Conservation (phyloP, 2,329 filamentous ascomycete genomes). For the Colletotrichum spaethianum region DNA sequence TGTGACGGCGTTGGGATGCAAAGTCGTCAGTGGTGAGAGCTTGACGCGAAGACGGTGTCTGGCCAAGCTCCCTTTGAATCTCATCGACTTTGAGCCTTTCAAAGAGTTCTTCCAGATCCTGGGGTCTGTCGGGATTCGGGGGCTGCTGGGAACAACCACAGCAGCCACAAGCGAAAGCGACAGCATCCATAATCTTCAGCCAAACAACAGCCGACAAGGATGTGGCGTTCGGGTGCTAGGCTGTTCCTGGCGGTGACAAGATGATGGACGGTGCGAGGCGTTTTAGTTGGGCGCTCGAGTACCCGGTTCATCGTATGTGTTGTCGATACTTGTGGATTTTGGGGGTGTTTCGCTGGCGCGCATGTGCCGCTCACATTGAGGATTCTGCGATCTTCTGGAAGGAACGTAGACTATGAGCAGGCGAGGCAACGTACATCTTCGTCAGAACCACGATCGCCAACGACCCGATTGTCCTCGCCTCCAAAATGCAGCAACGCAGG, state of each 20-base stretch:
- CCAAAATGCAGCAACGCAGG: background rate
- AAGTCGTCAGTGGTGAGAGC: conserved; percentile 19
- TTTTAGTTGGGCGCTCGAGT: conserved; percentile 6
- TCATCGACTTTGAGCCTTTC: conserved; percentile 15
- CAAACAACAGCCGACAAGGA: conserved; percentile 19
- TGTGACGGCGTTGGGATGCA: background rate
- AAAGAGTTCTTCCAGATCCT: conserved; percentile 14
- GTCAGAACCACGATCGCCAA: background rate
- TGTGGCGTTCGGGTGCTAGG: conserved; percentile 27
- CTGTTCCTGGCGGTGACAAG: conserved; percentile 28
- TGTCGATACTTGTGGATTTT: background rate
- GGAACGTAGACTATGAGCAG: background rate
- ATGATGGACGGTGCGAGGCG: conserved; percentile 24
- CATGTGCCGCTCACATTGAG: background rate
- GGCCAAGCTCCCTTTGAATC: background rate
- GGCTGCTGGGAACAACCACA: background rate
- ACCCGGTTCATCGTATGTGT: background rate
- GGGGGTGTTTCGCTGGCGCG: background rate
- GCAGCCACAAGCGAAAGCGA: conserved; percentile 27
- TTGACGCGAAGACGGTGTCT: background rate
- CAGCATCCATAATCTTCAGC: conserved; percentile 15
- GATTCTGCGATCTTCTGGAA: background rate
- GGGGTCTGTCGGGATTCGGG: conserved; percentile 24
- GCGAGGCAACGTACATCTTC: background rate
- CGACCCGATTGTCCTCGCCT: background rate